These are phyloP conservation scores for Neonectria hederae DNA, from an alignment of 2,329 filamentous ascomycete genomes.

Conservation along the genomic window DNA sequence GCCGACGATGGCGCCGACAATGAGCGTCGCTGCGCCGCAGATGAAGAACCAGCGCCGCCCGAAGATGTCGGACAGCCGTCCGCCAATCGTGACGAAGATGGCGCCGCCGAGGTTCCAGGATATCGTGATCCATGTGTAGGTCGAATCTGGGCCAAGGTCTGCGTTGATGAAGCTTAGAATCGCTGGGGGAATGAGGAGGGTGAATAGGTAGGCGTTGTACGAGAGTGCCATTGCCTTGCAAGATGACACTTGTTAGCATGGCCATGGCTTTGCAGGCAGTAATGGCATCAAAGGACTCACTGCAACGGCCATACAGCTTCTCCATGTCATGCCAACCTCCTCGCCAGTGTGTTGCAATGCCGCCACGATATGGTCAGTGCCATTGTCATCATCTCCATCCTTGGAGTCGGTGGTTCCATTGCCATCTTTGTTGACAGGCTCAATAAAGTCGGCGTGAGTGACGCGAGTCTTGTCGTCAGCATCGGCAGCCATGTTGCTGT, in stretches of 20 bases:
- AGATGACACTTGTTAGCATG: not conserved
- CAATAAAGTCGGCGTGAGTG: conserved; percentile 13
- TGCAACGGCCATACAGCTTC: conserved; percentile 19
- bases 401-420: not conserved
- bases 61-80: conserved; percentile 52
- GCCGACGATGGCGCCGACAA: conserved; percentile 50
- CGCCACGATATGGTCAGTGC: conserved; percentile 11
- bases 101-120: conserved; percentile 46
- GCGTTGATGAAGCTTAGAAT: conserved; percentile 48
- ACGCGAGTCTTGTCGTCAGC: conserved; percentile 15
- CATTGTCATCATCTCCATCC: not conserved
- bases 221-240: conserved; percentile 16
- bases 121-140: conserved; percentile 49
- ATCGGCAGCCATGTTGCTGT: conserved; percentile 3
- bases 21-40: conserved; percentile 45
- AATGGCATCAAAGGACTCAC: not conserved
- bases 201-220: conserved; percentile 47
- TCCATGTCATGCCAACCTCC: conserved; percentile 26
- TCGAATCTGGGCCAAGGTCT: conserved; percentile 46
- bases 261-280: not conserved
- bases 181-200: conserved; percentile 47
- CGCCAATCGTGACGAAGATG: conserved; percentile 47
- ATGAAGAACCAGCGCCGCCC: conserved; percentile 52
- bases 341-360: conserved; percentile 21
- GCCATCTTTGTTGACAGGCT: not conserved